Evolutionary conservation across 202 grass and related monocot genomes (phyloP).

Genomic region (Cymbopogon flexuosus): DNA sequence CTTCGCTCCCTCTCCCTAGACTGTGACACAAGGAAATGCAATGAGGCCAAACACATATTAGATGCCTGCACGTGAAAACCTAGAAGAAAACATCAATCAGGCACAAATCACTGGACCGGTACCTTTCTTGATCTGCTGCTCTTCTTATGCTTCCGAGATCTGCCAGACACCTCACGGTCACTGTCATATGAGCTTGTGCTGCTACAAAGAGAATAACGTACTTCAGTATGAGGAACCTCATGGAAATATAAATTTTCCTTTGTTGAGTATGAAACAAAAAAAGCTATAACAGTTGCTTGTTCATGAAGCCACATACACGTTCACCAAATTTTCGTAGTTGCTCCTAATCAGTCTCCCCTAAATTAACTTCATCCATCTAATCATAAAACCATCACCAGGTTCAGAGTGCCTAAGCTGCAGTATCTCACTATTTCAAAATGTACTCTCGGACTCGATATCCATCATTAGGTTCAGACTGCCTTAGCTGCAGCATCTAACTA

Average conservation of each 20-base stretch:
- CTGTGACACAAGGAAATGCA: conserved; percentile 21
- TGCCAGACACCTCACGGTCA: conserved; percentile 38
- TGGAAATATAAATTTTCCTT: neutral
- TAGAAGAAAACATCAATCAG: conserved; percentile 5
- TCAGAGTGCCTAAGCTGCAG: neutral
- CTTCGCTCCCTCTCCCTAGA: conserved; percentile 50
- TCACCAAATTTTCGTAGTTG: neutral
- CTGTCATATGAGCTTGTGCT: conserved; percentile 50
- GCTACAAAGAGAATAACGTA: conserved; percentile 24
- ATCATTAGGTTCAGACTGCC: neutral
- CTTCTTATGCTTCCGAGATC: conserved; percentile 54
- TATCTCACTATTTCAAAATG: neutral
- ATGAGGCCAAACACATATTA: neutral
- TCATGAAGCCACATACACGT: neutral
- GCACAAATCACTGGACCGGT: neutral
- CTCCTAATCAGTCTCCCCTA: neutral
- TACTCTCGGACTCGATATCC: neutral
- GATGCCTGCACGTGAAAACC: neutral
- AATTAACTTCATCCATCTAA: neutral
- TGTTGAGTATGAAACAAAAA: neutral
- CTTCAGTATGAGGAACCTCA: neutral
- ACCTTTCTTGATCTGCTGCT: conserved; percentile 53
- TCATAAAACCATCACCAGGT: neutral
- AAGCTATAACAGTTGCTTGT: too few species aligned
- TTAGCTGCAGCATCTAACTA: neutral